Conservation (phyloP, 2,329 filamentous ascomycete species). For the Colletotrichum spinosum region DNA sequence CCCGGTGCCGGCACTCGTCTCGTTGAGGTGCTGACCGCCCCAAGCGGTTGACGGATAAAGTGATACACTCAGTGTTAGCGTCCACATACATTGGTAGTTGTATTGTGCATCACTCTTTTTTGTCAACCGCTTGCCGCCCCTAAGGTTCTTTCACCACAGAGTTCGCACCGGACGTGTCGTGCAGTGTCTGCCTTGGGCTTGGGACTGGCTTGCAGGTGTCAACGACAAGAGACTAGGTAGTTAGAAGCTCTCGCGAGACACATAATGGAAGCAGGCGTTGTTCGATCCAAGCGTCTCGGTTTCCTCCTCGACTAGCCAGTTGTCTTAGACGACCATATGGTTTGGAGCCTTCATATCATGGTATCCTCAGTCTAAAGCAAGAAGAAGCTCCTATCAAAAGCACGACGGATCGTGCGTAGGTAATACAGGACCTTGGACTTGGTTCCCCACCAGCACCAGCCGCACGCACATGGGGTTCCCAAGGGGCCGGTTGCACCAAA, state of each 20-base stretch:
- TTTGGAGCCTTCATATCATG: conserved; percentile 4
- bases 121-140: too few relatives aligned
- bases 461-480: conserved; percentile 25
- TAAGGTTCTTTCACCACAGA: conserved; percentile 1
- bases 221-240: conserved; percentile 3
- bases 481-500: conserved; percentile 36
- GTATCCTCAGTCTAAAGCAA: too few relatives aligned
- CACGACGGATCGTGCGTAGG: too few relatives aligned
- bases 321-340: conserved; percentile 23
- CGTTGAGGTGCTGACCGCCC: background rate
- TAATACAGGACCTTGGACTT: background rate
- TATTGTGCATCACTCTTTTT: too few relatives aligned
- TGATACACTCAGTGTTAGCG: too few relatives aligned
- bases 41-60: background rate
- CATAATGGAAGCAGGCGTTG: conserved; percentile 18
- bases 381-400: too few relatives aligned
- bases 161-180: background rate
- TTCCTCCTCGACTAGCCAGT: conserved; percentile 11
- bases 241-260: conserved; percentile 6
- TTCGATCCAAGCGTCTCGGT: conserved; percentile 11
- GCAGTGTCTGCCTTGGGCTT: conserved; percentile 2
- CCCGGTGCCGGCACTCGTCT: background rate
- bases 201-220: conserved; percentile 2
- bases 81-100: too few relatives aligned
- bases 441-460: background rate